These are phyloP conservation scores for Tulasnella calospora DNA, from an alignment of 768 basidiomycete genomes.

Conservation along the genomic window DNA sequence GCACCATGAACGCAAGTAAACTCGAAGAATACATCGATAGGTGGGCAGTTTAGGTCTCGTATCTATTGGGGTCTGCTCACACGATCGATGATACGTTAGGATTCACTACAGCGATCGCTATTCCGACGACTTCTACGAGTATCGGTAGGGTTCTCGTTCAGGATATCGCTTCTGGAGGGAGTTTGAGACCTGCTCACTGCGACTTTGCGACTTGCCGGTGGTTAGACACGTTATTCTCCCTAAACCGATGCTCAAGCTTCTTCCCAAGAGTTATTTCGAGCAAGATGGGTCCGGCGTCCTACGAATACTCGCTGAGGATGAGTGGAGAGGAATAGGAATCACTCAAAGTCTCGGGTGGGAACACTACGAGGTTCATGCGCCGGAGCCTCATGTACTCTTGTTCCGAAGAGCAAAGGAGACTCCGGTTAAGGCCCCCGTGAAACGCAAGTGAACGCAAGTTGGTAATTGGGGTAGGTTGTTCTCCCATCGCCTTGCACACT, in stretches of 20 bases:
- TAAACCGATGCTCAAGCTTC: constrained; percentile 86
- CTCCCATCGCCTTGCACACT: not conserved
- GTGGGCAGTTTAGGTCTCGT: constrained; percentile 1
- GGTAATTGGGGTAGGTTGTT: not conserved
- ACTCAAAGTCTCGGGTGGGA: constrained; percentile 96
- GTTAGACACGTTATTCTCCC: constrained; percentile 90
- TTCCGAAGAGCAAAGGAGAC: constrained; percentile 57
- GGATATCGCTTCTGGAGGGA: not conserved
- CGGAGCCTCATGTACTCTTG: constrained; percentile 89
- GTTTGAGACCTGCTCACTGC: not conserved
- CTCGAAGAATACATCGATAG: constrained; percentile 22
- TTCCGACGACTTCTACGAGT: constrained; percentile 88
- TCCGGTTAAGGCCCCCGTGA: constrained; percentile 1
- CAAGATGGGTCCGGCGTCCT: constrained; percentile 68
- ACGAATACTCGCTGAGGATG: constrained; percentile 74
- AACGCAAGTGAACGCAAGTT: constrained; percentile 10
- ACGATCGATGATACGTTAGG: constrained; percentile 40
- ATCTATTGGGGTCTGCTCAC: not conserved
- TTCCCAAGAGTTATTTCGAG: constrained; percentile 81
- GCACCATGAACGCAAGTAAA: constrained; percentile 6
- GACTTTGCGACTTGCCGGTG: not conserved
- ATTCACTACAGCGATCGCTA: constrained; percentile 91
- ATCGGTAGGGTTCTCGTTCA: constrained; percentile 37
- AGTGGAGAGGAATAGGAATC: constrained; percentile 96
- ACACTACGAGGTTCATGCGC: constrained; percentile 95